Base-by-base conservation (phyloP, 768 basidiomycete genomes). In the Aureoboletus auriporus region DNA sequence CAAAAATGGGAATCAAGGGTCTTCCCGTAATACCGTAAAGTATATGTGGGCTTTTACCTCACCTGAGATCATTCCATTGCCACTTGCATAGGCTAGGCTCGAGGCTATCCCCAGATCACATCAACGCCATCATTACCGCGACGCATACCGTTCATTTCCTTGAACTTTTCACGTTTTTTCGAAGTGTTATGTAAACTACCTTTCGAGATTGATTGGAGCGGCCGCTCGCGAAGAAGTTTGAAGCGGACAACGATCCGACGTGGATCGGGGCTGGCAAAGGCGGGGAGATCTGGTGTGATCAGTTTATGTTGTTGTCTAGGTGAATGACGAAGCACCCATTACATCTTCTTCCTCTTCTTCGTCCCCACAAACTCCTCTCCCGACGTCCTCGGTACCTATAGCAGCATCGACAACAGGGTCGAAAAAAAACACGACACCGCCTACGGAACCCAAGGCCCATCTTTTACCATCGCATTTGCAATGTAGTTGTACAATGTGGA, bases 61-160 rank as follows among this genome's bases (percentile, higher is more conserved):
- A n/a, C n/a, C n/a, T n/a, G n/a, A n/a, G n/a, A n/a, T n/a, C n/a
- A n/a, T n/a, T n/a, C n/a, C n/a, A n/a, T n/a, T n/a, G n/a, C n/a
- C n/a, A n/a, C n/a, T n/a, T n/a, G n/a, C n/a, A n/a, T n/a, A n/a
- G n/a, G n/a, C n/a, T n/a, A n/a, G n/a, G n/a, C n/a, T n/a, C n/a
- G n/a, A 88, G 84, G 88, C 45, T 90, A 89, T 61, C 86, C 88
- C 1, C 85, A 33, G 86, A 89, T 53, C 87, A 92, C 50, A 88
- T 90, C 69, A 91, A 93, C 61, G 89, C 89, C 3, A 88, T 89
- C n/a, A 71, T 93, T 42, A n/a, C n/a, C n/a, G n/a, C n/a, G n/a
- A 88, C 85, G 1, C 83, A 89, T 49, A 81, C 88, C 1, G 73
- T 92, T 10, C 90, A 91, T 66, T 92, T 92, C 52, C 66, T 92